These are phyloP conservation scores for Pleurotus giganteus DNA, from an alignment of 768 basidiomycete genomes.

Conservation along the genomic window DNA sequence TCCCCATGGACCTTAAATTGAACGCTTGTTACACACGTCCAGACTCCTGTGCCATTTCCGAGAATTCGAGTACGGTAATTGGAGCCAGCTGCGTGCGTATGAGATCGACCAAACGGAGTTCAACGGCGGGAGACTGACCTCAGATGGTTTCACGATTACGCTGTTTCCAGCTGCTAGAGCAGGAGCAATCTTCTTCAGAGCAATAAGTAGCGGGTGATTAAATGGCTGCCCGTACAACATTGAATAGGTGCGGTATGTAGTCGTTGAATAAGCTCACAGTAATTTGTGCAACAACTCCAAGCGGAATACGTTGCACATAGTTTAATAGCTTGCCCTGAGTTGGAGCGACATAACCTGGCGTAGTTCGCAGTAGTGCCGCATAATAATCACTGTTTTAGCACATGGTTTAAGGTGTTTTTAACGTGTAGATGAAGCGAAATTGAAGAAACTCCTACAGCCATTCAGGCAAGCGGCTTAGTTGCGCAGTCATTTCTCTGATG, in stretches of 20 bases:
- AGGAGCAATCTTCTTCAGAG: constrained; percentile 85
- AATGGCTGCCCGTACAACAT: constrained; percentile 54
- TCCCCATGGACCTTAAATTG: not conserved
- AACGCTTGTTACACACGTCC: constrained; percentile 49
- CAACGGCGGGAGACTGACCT: constrained; percentile 36
- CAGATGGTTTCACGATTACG: constrained; percentile 81
- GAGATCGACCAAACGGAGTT: constrained; percentile 1
- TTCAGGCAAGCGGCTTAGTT: constrained; percentile 75
- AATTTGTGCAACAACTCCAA: constrained; percentile 89
- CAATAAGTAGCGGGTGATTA: constrained; percentile 88
- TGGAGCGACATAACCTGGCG: constrained; percentile 68
- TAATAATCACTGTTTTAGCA: constrained; percentile 64
- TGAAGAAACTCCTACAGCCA: constrained; percentile 62
- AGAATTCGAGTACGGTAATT: constrained; percentile 76
- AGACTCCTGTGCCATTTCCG: constrained; percentile 56
- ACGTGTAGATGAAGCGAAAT: not conserved
- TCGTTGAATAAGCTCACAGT: constrained; percentile 47
- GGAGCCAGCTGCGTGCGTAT: constrained; percentile 58
- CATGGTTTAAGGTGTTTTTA: not conserved
- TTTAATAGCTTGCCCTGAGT: constrained; percentile 80
- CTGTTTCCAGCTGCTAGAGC: constrained; percentile 84
- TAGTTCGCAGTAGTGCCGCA: constrained; percentile 69
- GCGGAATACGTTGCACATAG: constrained; percentile 73
- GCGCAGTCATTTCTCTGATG: constrained; percentile 82
- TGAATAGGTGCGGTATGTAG: not conserved